Percentiles rank a stretch among this genome's conserved stretches.
These are phyloP conservation scores for Naganishia antarctica DNA, from an alignment of 768 basidiomycete species.

Conservation along the genomic window DNA sequence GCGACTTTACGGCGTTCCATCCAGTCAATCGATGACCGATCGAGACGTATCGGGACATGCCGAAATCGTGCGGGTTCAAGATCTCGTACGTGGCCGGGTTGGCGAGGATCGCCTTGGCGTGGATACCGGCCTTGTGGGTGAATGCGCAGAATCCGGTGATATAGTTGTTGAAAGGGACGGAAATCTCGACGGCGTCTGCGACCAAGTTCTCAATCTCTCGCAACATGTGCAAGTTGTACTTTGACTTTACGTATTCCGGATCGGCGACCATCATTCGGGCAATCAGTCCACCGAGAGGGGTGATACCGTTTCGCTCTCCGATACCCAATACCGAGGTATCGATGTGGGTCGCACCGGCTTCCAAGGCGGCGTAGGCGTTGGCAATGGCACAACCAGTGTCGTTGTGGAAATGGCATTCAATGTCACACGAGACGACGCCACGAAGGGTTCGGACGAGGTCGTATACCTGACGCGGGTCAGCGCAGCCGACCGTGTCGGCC, in stretches of 20 bases:
- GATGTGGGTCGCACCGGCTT: conserved; percentile 98
- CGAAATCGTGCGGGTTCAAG: conserved; percentile 98
- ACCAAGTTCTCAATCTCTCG: conserved; percentile 98
- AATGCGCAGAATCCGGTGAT: conserved; percentile 96
- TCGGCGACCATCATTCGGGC: conserved; percentile 92
- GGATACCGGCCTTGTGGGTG: conserved; percentile 99
- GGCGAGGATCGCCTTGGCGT: conserved; percentile 99
- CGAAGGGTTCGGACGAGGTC: conserved; percentile 93
- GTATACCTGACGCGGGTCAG: conserved; percentile 97
- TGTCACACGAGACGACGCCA: conserved; percentile 94
- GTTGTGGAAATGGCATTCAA: conserved; percentile 96
- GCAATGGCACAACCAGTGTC: conserved; percentile 89
- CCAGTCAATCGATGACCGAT: conserved; percentile 58
- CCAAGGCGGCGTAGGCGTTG: conserved; percentile 95
- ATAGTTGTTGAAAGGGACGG: conserved; percentile 72
- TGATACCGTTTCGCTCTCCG: conserved; percentile 98
- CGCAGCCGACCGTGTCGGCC: conserved; percentile 98
- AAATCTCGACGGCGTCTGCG: conserved; percentile 96
- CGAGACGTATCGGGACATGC: conserved; percentile 92
- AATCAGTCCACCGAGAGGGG: conserved; percentile 91
- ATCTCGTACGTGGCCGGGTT: conserved; percentile 99
- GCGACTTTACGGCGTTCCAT: conserved; percentile 80
- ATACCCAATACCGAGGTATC: conserved; percentile 86
- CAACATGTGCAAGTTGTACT: conserved; percentile 96
- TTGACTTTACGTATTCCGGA: conserved; percentile 98